These are phyloP conservation scores for Helianthus tuberosus DNA, from an alignment of 129 eudicot genomes.

Conservation along the genomic window DNA sequence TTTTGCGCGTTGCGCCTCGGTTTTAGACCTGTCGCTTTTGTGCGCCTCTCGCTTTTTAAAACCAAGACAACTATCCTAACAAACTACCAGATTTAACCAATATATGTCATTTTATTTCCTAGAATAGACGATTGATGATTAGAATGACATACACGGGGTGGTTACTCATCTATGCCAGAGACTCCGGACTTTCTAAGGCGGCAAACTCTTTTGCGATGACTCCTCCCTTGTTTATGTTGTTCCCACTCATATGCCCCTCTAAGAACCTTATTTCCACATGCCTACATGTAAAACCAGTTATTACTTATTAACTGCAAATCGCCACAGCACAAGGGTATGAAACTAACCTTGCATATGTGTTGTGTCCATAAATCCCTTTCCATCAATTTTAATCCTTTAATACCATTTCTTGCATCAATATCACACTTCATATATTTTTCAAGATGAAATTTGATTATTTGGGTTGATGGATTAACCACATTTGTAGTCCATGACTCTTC, in stretches of 20 bases:
- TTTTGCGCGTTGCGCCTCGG: no score
- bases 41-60: no score
- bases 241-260: constrained; percentile 96
- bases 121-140: neutral
- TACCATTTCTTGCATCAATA: constrained; percentile 24
- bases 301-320: neutral
- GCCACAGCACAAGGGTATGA: neutral
- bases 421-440: constrained; percentile 28
- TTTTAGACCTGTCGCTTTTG: no score
- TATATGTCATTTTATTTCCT: neutral
- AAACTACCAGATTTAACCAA: neutral
- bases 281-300: constrained; percentile 38
- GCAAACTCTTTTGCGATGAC: constrained; percentile 76
- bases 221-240: constrained; percentile 82
- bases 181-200: constrained; percentile 64
- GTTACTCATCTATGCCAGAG: constrained; percentile 25
- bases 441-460: constrained; percentile 60
- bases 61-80: neutral
- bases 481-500: constrained; percentile 67
- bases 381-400: constrained; percentile 38
- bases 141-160: neutral
- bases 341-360: constrained; percentile 74
- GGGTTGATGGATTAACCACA: constrained; percentile 66
- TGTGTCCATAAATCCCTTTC: constrained; percentile 94
- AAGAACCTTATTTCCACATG: constrained; percentile 87